Evolutionary conservation across 2,329 filamentous ascomycete genomes (phyloP).

Genomic region (Leptodontidium sp.): DNA sequence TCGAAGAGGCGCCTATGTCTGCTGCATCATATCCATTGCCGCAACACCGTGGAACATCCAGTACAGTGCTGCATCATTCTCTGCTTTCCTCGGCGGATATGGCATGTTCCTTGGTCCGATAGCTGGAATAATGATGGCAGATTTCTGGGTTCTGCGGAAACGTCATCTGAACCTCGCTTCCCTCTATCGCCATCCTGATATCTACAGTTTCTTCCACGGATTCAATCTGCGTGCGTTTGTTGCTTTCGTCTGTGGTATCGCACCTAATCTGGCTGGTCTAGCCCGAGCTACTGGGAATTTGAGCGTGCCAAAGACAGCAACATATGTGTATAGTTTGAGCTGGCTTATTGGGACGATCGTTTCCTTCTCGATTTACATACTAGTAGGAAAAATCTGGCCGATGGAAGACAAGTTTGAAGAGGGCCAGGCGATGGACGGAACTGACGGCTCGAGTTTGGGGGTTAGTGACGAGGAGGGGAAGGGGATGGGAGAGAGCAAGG

Average conservation of each 20-base stretch:
- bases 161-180: slow-evolving; percentile 46
- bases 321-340: slow-evolving; percentile 40
- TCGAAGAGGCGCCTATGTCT: slow-evolving; percentile 53
- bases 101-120: slow-evolving; percentile 50
- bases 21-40: slow-evolving; percentile 53
- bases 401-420: slow-evolving; percentile 38
- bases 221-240: slow-evolving; percentile 37
- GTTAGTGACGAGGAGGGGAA: slow-evolving; percentile 31
- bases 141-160: slow-evolving; percentile 46
- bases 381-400: slow-evolving; percentile 32
- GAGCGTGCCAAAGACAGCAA: slow-evolving; percentile 35
- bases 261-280: slow-evolving; percentile 36
- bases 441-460: slow-evolving; percentile 26
- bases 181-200: slow-evolving; percentile 43
- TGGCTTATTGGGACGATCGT: slow-evolving; percentile 39
- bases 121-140: slow-evolving; percentile 50
- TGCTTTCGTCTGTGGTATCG: slow-evolving; percentile 35
- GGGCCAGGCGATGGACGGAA: slow-evolving; percentile 27
- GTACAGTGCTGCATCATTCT: slow-evolving; percentile 42
- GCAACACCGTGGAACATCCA: slow-evolving; percentile 58
- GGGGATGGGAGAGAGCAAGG: slow-evolving; percentile 17
- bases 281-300: slow-evolving; percentile 36
- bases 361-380: slow-evolving; percentile 33
- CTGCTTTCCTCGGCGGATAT: slow-evolving; percentile 46
- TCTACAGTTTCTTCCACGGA: slow-evolving; percentile 37